Evolutionary conservation across 306 rosid species (phyloP), one percentile per base, ranked within the genome.

Genomic region (Prunus salicina): DNA sequence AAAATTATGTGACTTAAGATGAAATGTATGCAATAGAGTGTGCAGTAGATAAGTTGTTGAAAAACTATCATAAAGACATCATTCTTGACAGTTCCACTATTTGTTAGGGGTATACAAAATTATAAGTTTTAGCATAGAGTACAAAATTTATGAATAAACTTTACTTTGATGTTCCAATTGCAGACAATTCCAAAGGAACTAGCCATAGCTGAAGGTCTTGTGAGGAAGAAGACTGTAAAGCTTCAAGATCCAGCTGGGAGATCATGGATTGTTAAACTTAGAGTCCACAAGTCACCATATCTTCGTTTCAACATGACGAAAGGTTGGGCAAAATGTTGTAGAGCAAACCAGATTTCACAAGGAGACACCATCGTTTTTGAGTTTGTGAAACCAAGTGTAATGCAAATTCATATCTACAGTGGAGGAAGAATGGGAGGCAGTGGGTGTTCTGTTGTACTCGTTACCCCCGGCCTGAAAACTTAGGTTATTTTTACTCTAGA

Each of bases 351-450:
- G 12, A 63, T 63, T 49, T 25, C 20, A 11, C 9, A 4, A 3
- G 78, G 63, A 8, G 46, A 74, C 61, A 30, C 60, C 9, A 3
- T 74, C 11, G 18, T 74, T 46, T 61, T 74, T 50, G 71, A 74
- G 78, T 64, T 25, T 61, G 60, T 74, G 1, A n/a, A 49, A 14
- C 34, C 28, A 27, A 2, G 46, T 63, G 28, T 62, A n/a, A 10
- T 49, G 22, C 22, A 22, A 22, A 22, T 22, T 22, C 22, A n/a
- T n/a, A n/a, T n/a, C n/a, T n/a, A n/a, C n/a, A n/a, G n/a, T n/a
- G n/a, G n/a, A n/a, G n/a, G n/a, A n/a, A n/a, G n/a, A n/a, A n/a
- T n/a, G n/a, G n/a, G n/a, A n/a, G n/a, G n/a, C n/a, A n/a, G n/a
- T n/a, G n/a, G n/a, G n/a, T n/a, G n/a, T n/a, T n/a, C n/a, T n/a